Percentiles rank a stretch among this genome's conserved stretches.
Conservation (phyloP, 148 eudicot genomes). For the Euryodendron excelsum region DNA sequence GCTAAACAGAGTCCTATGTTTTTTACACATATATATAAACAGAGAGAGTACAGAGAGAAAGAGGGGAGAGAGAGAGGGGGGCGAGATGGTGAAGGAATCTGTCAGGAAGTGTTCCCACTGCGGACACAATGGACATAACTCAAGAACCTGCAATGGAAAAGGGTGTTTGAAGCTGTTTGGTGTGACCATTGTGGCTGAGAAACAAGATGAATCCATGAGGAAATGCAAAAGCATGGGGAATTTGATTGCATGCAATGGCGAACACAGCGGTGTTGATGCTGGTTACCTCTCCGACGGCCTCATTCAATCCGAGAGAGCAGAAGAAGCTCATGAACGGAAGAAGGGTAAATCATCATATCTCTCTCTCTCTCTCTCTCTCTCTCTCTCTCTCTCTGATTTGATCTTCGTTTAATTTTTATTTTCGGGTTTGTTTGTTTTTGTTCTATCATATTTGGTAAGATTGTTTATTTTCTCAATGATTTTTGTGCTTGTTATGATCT, state of each 20-base stretch:
- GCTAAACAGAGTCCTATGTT: too few species aligned
- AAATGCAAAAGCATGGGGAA: slow-evolving; percentile 33
- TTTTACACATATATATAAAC: neutral
- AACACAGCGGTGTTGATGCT: slow-evolving; percentile 5
- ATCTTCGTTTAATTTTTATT: neutral
- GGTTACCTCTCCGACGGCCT: slow-evolving; percentile 33
- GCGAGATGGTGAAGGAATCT: slow-evolving; percentile 24
- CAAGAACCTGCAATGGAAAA: slow-evolving; percentile 18
- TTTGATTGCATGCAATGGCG: neutral
- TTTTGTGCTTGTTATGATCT: neutral
- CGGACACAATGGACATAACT: slow-evolving; percentile 29
- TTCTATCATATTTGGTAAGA: neutral
- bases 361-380: neutral
- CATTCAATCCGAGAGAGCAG: slow-evolving; percentile 7
- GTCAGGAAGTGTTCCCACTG: slow-evolving; percentile 27
- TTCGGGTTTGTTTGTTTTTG: neutral
- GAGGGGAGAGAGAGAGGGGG: neutral
- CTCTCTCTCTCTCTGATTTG: neutral
- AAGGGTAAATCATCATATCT: slow-evolving; percentile 10
- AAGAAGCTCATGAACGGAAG: slow-evolving; percentile 4
- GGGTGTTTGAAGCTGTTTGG: slow-evolving; percentile 33
- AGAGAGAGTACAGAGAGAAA: too few species aligned
- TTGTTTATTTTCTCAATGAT: neutral
- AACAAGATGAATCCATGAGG: slow-evolving; percentile 22
- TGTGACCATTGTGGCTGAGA: slow-evolving; percentile 8